Evolutionary conservation across 148 eudicot genomes (phyloP), one percentile per base, ranked within the genome.

Genomic region (Polygonum aviculare): DNA sequence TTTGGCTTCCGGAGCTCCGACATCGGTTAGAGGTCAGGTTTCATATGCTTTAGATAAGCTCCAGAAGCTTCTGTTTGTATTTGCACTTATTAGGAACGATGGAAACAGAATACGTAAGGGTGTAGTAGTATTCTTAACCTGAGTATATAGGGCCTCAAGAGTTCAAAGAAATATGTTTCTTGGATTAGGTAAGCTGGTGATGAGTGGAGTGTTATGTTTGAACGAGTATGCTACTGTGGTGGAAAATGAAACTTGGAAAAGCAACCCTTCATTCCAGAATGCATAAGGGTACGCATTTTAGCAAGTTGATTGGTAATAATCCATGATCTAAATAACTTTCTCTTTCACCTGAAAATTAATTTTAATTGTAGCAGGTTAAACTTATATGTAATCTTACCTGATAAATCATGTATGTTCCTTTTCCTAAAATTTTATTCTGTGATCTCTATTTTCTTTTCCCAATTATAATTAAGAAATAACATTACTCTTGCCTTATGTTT

Each of bases 1-100:
- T 89, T 72, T 94, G 97, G 98, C 96, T 94, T 79, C 97, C 93
- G 1, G 97, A 94, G 79, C 92, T 94, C 82, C 96, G 93, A 26
- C 86, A 26, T 26, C 31, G 90, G 72, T 82, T 94, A 71, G 92
- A 94, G 97, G 98, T 94, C 33, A 76, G 44, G 35, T 36, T 76
- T 4, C 55, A 40, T 71, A 63, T 63, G 39, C 40, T 60, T 60
- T 60, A 26, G 12, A 60, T 6, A n/a, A n/a, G 22, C 26, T n/a
- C 8, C 2, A 44, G 60, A 6, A 2, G 26, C 2, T 4, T 18
- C 4, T 52, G 7, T 16, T 16, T 52, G n/a, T 52, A 12, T 11
- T 48, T 48, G 50, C 2, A 48, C 12, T 2, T 12, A 15, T 60
- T 60, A 60, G 59, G 21, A 16, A 4, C 59, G 7, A 40, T 40